Percentiles rank a stretch among this genome's conserved stretches.
These are phyloP conservation scores for Linum usitatissimum DNA, from an alignment of 345 rosid genomes.

Conservation along the genomic window DNA sequence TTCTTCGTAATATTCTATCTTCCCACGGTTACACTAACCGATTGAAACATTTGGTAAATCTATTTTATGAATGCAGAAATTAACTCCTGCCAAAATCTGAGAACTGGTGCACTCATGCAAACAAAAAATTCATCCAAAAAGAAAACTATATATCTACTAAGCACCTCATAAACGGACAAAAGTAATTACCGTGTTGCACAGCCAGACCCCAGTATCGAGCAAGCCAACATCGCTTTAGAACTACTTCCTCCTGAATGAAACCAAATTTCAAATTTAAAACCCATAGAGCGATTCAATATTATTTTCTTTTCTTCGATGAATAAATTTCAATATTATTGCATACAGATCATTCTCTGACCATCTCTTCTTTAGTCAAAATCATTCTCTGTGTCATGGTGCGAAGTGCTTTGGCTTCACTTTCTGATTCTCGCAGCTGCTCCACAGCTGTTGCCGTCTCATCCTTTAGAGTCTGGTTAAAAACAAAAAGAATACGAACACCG, in stretches of 20 bases:
- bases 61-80: too few species aligned
- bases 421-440: slow-evolving; percentile 73
- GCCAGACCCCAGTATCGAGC: slow-evolving; percentile 97
- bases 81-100: too few species aligned
- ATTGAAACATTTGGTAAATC: too few species aligned
- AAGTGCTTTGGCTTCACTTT: slow-evolving; percentile 75
- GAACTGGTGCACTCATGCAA: too few species aligned
- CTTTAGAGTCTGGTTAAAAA: slow-evolving; percentile 49
- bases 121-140: background rate
- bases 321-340: background rate
- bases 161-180: background rate
- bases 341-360: slow-evolving; percentile 37
- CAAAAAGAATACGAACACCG: slow-evolving; percentile 12
- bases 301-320: background rate
- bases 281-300: slow-evolving; percentile 4
- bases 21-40: too few species aligned
- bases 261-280: background rate
- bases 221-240: slow-evolving; percentile 98
- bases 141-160: background rate
- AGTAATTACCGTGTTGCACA: slow-evolving; percentile 59
- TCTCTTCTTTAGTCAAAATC: slow-evolving; percentile 83
- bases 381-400: slow-evolving; percentile 87
- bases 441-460: slow-evolving; percentile 48
- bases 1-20: too few species aligned
- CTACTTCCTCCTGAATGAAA: slow-evolving; percentile 79